These are phyloP conservation scores for Pestalotiopsis sp. DNA, from an alignment of 2,329 filamentous ascomycete species.

Conservation along the genomic window DNA sequence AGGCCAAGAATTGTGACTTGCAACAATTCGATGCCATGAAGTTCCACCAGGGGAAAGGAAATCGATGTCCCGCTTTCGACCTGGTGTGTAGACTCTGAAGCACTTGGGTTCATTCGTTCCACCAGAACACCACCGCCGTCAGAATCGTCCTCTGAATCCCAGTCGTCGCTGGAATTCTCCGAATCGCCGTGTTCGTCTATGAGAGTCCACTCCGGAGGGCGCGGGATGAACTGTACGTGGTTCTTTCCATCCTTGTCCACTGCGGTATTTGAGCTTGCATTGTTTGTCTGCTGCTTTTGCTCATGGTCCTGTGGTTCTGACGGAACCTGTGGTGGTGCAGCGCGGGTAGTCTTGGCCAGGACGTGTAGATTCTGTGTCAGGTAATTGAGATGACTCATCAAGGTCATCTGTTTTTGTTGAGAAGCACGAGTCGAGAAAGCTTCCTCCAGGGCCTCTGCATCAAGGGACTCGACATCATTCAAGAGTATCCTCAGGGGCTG, in stretches of 20 bases:
- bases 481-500: constrained; percentile 69
- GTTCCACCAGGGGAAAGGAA: constrained; percentile 76
- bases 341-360: constrained; percentile 60
- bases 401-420: constrained; percentile 60
- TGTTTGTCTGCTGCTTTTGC: constrained; percentile 15
- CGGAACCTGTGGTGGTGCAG: constrained; percentile 19
- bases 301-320: constrained; percentile 10
- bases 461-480: constrained; percentile 62
- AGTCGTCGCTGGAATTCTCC: constrained; percentile 37
- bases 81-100: constrained; percentile 38
- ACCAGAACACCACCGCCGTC: constrained; percentile 47
- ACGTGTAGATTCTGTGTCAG: constrained; percentile 71
- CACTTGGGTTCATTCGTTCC: constrained; percentile 23
- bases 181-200: constrained; percentile 49
- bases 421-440: constrained; percentile 64
- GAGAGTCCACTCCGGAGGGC: constrained; percentile 75
- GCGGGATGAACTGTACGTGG: constrained; percentile 73
- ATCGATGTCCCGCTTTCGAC: constrained; percentile 74
- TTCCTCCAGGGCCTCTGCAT: constrained; percentile 66
- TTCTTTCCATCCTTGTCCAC: constrained; percentile 50
- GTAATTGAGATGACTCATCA: constrained; percentile 78
- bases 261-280: constrained; percentile 20
- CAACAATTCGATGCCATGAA: constrained; percentile 77
- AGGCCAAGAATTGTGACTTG: constrained; percentile 69
- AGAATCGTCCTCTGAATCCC: constrained; percentile 52